Percentiles rank a stretch among this genome's conserved stretches.
Conservation (phyloP, 495 filamentous ascomycete genomes). For the Annulohypoxylon nitens region DNA sequence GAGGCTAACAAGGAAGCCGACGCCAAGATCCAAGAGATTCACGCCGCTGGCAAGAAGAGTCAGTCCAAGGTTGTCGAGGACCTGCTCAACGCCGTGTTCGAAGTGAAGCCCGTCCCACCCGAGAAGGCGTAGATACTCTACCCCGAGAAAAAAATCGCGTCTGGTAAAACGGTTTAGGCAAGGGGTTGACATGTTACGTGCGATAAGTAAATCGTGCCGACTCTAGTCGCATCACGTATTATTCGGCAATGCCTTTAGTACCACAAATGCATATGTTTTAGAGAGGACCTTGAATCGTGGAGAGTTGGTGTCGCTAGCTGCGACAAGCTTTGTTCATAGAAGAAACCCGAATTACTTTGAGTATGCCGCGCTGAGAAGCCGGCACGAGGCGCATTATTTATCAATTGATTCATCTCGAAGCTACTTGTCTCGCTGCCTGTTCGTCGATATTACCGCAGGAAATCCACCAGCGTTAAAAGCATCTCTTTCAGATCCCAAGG, state of each 20-base stretch:
- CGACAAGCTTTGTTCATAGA: conserved; percentile 41
- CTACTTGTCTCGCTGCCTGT: neutral
- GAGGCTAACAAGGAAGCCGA: conserved; percentile 88
- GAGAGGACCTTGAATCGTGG: conserved; percentile 6
- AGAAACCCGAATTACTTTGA: conserved; percentile 2
- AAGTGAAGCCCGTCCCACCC: conserved; percentile 79
- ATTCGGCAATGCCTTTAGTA: neutral
- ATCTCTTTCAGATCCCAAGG: conserved; percentile 68
- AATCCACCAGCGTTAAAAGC: conserved; percentile 74
- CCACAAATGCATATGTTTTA: conserved; percentile 5
- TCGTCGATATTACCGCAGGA: conserved; percentile 57
- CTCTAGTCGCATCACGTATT: conserved; percentile 2
- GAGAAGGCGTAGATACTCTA: conserved; percentile 23
- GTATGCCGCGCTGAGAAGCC: conserved; percentile 27
- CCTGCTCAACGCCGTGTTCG: conserved; percentile 80
- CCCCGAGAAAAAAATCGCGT: neutral
- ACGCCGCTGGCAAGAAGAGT: conserved; percentile 79
- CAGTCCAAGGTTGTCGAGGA: conserved; percentile 84
- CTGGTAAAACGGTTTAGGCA: neutral
- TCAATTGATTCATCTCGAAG: conserved; percentile 38
- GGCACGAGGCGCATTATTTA: conserved; percentile 40
- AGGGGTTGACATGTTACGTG: neutral
- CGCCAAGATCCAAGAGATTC: conserved; percentile 83
- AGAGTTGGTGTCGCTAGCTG: conserved; percentile 13
- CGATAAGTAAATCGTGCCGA: neutral